These are phyloP conservation scores for Paraleonurus japonicus DNA, from an alignment of 257 asterid species.

Conservation along the genomic window DNA sequence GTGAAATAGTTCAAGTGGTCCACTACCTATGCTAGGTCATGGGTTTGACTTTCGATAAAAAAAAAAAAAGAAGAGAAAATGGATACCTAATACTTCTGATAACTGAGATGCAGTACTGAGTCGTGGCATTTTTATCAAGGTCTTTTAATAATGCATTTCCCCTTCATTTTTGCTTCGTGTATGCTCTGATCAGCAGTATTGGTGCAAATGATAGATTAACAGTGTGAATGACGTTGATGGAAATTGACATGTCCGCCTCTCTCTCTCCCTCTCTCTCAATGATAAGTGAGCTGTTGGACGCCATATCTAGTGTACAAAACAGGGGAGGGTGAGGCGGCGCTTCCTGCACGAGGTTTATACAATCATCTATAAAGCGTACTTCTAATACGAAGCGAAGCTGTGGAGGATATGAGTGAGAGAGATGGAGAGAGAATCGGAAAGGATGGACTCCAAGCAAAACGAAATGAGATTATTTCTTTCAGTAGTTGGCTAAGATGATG, in stretches of 20 bases:
- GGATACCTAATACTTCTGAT: neutral
- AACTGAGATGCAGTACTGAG: too few species aligned
- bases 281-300: conserved; percentile 14
- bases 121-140: neutral
- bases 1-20: too few species aligned
- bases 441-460: neutral
- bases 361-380: neutral
- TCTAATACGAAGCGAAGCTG: neutral
- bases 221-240: conserved; percentile 2
- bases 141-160: neutral
- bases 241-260: conserved; percentile 5
- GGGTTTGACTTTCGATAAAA: too few species aligned
- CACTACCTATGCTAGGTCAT: too few species aligned
- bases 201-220: neutral
- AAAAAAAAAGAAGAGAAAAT: too few species aligned
- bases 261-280: neutral
- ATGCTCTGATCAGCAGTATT: conserved; percentile 7
- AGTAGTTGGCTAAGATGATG: neutral
- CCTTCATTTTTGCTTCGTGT: neutral
- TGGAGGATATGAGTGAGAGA: neutral
- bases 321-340: neutral
- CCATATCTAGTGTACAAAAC: neutral
- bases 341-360: neutral
- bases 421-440: neutral
- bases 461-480: neutral